Percentiles rank a stretch among this genome's conserved stretches.
Evolutionary conservation across 108 stramenopile species (phyloP).

Genomic region (Licmophora abbreviata): DNA sequence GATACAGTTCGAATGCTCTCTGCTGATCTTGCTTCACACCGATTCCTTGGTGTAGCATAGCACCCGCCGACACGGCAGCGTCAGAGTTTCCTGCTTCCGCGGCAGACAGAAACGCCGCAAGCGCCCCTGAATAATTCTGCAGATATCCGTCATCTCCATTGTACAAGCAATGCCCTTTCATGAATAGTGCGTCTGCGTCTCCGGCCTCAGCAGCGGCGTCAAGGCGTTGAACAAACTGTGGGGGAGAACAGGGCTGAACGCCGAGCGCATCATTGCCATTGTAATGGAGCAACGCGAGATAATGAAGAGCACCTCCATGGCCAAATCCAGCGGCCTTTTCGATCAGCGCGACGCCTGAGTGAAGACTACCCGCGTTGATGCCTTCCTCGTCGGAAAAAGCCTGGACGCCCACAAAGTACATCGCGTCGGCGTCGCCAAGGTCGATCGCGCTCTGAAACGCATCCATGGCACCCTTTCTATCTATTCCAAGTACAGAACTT

Average conservation of each 20-base stretch:
- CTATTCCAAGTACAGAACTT: constrained; percentile 3
- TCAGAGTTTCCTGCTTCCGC: constrained; percentile 63
- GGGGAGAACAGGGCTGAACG: constrained; percentile 26
- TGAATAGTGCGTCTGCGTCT: constrained; percentile 55
- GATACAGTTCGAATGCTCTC: constrained; percentile 73
- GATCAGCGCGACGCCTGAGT: constrained; percentile 18
- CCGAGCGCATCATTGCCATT: constrained; percentile 37
- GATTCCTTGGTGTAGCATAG: constrained; percentile 50
- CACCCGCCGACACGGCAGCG: constrained; percentile 76
- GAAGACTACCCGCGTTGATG: constrained; percentile 3
- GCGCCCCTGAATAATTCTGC: constrained; percentile 29
- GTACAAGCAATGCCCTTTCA: constrained; percentile 56
- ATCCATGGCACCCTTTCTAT: constrained; percentile 38
- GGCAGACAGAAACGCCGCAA: constrained; percentile 54
- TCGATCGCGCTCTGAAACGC: constrained; percentile 62
- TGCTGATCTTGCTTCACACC: constrained; percentile 46
- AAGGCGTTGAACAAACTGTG: constrained; percentile 21
- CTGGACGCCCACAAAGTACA: constrained; percentile 74
- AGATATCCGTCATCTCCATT: constrained; percentile 58
- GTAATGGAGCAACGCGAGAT: constrained; percentile 58
- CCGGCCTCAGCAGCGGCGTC: constrained; percentile 42
- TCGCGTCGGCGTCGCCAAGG: constrained; percentile 70
- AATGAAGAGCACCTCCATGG: constrained; percentile 69
- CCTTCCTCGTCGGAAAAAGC: constrained; percentile 25
- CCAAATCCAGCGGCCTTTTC: constrained; percentile 34